Base-by-base conservation (phyloP, 805 yeast genomes). In the Saccharomycopsis amapae region DNA sequence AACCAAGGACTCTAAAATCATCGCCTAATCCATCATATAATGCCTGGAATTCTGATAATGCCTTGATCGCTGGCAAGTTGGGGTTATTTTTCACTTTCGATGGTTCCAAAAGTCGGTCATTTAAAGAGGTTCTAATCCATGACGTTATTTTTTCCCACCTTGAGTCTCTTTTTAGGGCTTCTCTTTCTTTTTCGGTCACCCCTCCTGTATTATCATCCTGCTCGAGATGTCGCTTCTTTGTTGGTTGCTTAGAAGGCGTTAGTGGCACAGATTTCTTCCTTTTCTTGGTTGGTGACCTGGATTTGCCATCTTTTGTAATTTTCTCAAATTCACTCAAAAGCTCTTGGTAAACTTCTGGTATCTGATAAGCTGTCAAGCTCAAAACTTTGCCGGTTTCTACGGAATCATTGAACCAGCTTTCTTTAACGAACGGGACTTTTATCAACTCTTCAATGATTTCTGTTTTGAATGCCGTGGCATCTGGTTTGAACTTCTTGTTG, bases 1-100 rank as follows among this genome's bases (percentile, higher is more conserved):
- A 77, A 10, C 72, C 67, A 32, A 58, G 58, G 3, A 62, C 65
- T 38, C 67, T 61, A 54, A 62, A 72, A 22, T 56, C 57, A 19
- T 69, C 69, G 2, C 70, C 68, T 30, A 53, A 51, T 3, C 56
- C 46, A 37, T 57, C 52, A 31, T 69, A 65, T 18, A 38, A 24
- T 15, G 40, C 17, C 26, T 38, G 44, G 17, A 50, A 10, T n/a
- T 41, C 36, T n/a, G 46, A 24, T 5, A 50, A 30, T 7, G 15
- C 41, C 17, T 35, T 40, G 10, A 50, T 48, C 4, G 42, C 40
- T 17, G 40, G 40, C 30, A 50, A 38, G 30, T 50, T 50, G n/a
- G 53, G 53, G 34, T 49, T 40, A 13, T 4, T 17, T 12, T 15
- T 40, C 31, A 37, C 22, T 12, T 10, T n/a, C n/a, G n/a, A n/a